A percentile compares a stretch with the other conserved stretches of the same genome.
Conservation (phyloP, 2,329 filamentous ascomycete genomes). For the Neopestalotiopsis sp. region DNA sequence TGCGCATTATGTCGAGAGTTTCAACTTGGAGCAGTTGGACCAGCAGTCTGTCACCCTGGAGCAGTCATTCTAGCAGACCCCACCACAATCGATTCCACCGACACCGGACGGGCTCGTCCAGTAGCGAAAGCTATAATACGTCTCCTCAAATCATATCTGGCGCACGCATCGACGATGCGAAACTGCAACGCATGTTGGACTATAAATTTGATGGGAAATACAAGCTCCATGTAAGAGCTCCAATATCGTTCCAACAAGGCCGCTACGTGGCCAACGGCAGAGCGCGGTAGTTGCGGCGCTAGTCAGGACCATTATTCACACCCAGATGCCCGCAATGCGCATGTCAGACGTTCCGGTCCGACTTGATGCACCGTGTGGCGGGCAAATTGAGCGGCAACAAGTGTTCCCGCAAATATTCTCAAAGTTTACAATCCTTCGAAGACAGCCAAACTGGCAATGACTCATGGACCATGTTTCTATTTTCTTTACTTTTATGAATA, state of each 20-base stretch:
- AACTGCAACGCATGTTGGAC: neutral
- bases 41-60: neutral
- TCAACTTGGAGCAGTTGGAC: neutral
- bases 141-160: neutral
- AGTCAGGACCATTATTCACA: neutral
- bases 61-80: neutral
- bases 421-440: too few relatives aligned
- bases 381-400: too few relatives aligned
- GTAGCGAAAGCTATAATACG: neutral
- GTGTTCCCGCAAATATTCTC: too few relatives aligned
- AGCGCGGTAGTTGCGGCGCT: neutral
- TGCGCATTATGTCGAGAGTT: neutral
- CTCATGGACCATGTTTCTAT: too few relatives aligned
- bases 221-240: neutral
- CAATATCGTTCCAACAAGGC: neutral
- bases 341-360: too few relatives aligned
- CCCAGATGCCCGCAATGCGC: too few relatives aligned
- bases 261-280: neutral
- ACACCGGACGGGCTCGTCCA: neutral
- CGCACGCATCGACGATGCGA: neutral
- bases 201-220: neutral
- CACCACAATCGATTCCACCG: neutral
- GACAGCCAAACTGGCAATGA: too few relatives aligned
- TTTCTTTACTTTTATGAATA: too few relatives aligned
- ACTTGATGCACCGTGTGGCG: too few relatives aligned